Evolutionary conservation across 169 alveolate genomes (phyloP).

Genomic region (Babesia bigemina): DNA sequence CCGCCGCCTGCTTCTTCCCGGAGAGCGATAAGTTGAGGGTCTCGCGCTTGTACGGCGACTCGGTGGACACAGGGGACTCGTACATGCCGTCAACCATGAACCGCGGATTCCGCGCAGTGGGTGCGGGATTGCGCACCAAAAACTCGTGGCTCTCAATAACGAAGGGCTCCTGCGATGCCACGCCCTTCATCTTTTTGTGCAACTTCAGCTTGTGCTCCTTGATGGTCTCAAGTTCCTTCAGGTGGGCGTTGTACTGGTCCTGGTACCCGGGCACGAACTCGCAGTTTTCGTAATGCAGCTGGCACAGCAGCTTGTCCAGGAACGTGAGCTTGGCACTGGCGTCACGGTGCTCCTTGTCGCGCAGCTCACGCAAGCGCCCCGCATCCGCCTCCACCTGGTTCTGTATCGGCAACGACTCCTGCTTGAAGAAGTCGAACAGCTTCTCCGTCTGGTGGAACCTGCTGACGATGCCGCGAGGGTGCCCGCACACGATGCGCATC

Average conservation of each 20-base stretch:
- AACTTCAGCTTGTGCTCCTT: conserved; percentile 44
- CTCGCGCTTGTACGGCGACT: conserved; percentile 54
- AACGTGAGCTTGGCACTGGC: conserved; percentile 86
- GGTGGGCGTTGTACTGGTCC: conserved; percentile 48
- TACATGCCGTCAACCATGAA: conserved; percentile 48
- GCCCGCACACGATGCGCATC: conserved; percentile 89
- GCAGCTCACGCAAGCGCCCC: conserved; percentile 60
- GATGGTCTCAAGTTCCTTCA: conserved; percentile 62
- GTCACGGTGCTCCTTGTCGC: conserved; percentile 83
- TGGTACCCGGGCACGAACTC: conserved; percentile 76
- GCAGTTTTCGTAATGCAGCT: conserved; percentile 83
- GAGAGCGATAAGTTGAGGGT: not conserved
- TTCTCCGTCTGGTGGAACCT: conserved; percentile 81
- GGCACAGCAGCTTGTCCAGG: conserved; percentile 87
- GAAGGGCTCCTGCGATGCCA: conserved; percentile 26
- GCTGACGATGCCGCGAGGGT: conserved; percentile 86
- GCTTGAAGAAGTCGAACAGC: conserved; percentile 77
- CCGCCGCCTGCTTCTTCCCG: not conserved
- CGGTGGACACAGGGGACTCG: conserved; percentile 24
- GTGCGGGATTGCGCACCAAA: conserved; percentile 39
- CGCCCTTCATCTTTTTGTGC: conserved; percentile 26
- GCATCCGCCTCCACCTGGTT: conserved; percentile 68
- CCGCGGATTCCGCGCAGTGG: conserved; percentile 30
- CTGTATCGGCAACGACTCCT: conserved; percentile 64
- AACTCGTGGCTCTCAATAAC: conserved; percentile 31